These are phyloP conservation scores for Neckera pumila DNA, from an alignment of 225 moss, liverwort and hornwort genomes.

Conservation along the genomic window DNA sequence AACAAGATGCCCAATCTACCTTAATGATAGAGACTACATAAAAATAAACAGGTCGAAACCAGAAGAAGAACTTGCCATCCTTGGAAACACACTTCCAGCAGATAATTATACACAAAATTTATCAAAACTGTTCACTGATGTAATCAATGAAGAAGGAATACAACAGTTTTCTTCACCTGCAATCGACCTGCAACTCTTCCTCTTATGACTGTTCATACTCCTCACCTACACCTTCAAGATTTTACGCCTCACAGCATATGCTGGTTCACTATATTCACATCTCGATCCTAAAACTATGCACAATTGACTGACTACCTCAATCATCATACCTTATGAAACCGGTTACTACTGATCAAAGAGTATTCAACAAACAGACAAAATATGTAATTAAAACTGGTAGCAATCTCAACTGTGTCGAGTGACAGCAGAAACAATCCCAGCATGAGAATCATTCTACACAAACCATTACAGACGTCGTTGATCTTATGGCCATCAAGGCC, in stretches of 20 bases:
- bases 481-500: not conserved
- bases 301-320: not conserved
- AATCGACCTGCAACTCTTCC: not conserved
- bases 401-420: not conserved
- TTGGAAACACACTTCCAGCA: not conserved
- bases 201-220: not conserved
- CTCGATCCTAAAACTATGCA: not conserved
- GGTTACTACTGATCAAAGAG: not conserved
- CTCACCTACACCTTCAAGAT: not conserved
- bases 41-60: not conserved
- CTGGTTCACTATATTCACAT: not conserved
- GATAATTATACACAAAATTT: not conserved
- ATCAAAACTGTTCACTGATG: not conserved
- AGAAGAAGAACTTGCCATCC: not conserved
- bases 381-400: not conserved
- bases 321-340: not conserved
- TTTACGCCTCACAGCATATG: not conserved
- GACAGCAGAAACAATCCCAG: not conserved
- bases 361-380: not conserved
- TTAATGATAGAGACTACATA: not conserved
- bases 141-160: not conserved
- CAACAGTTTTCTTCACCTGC: not conserved
- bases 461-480: not conserved
- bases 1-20: too few species aligned
- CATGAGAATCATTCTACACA: not conserved